Conservation (phyloP, 352 stramenopile species). For the Phytophthora podocarpi region DNA sequence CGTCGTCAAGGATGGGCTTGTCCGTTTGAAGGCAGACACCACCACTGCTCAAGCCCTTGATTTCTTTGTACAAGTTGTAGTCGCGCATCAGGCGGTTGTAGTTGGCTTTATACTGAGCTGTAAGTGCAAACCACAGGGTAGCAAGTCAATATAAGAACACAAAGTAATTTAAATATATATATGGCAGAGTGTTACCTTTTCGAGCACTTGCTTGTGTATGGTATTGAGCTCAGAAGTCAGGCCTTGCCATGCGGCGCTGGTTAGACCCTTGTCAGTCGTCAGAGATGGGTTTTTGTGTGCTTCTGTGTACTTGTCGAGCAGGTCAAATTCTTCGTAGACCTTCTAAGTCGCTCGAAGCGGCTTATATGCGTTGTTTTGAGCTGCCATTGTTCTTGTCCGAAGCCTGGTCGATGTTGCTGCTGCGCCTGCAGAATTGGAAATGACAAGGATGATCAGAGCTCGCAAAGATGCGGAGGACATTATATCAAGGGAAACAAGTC, state of each 20-base stretch:
- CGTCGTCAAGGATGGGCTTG: not conserved
- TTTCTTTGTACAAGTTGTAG: not conserved
- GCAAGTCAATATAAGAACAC: too few relatives aligned
- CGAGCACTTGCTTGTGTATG: not conserved
- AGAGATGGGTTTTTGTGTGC: not conserved
- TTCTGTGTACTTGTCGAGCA: not conserved
- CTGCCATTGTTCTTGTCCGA: too few relatives aligned
- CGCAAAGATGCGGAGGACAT: too few relatives aligned
- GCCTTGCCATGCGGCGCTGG: not conserved
- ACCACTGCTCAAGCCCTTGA: not conserved
- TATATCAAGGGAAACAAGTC: too few relatives aligned
- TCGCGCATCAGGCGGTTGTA: not conserved
- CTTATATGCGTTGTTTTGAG: too few relatives aligned
- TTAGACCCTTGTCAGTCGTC: not conserved
- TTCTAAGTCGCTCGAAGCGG: not conserved
- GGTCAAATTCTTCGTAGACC: not conserved
- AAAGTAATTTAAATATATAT: too few relatives aligned
- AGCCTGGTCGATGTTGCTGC: not conserved
- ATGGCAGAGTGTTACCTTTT: too few relatives aligned
- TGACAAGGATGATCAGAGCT: too few relatives aligned
- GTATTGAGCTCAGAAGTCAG: not conserved
- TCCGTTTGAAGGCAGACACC: not conserved
- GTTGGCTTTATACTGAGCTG: constrained; percentile 7
- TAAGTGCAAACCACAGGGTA: too few relatives aligned
- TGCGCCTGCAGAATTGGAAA: not conserved